Percentiles rank a stretch among this genome's conserved stretches.
These are phyloP conservation scores for Tilletia setariae DNA, from an alignment of 1,284 basidiomycete species.

Conservation along the genomic window DNA sequence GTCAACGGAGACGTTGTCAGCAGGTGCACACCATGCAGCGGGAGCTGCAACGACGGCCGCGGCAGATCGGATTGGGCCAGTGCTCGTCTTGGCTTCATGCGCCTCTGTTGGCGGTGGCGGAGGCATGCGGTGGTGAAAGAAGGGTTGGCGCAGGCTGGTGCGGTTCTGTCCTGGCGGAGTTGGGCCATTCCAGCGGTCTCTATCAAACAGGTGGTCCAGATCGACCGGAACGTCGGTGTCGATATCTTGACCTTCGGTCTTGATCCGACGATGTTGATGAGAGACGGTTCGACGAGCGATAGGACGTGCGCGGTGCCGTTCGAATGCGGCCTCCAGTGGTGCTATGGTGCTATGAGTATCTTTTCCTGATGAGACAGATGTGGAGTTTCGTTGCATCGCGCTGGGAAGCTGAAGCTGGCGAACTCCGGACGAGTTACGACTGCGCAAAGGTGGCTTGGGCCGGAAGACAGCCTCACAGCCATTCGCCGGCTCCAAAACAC, in stretches of 20 bases:
- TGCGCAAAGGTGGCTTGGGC: conserved; percentile 16
- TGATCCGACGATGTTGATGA: neutral
- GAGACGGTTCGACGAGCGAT: neutral
- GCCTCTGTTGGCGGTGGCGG: conserved; percentile 13
- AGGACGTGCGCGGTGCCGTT: conserved; percentile 5
- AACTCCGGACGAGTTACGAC: neutral
- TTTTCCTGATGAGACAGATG: neutral
- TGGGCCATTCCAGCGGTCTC: neutral
- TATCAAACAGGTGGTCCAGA: neutral
- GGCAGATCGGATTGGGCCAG: neutral
- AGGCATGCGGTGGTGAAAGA: conserved; percentile 24
- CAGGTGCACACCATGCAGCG: neutral
- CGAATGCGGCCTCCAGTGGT: conserved; percentile 5
- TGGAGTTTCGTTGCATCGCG: neutral
- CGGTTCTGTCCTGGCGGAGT: neutral
- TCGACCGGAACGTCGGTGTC: neutral
- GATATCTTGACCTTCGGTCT: neutral
- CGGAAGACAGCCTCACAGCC: conserved; percentile 22
- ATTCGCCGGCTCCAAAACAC: conserved; percentile 16
- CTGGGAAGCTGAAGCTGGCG: neutral
- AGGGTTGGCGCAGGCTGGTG: neutral
- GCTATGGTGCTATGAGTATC: conserved; percentile 1
- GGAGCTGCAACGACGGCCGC: conserved; percentile 4
- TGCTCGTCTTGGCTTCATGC: neutral
- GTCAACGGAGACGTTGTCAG: neutral